Evolutionary conservation across 2,329 filamentous ascomycete species (phyloP).

Genomic region (Periconia sp.): DNA sequence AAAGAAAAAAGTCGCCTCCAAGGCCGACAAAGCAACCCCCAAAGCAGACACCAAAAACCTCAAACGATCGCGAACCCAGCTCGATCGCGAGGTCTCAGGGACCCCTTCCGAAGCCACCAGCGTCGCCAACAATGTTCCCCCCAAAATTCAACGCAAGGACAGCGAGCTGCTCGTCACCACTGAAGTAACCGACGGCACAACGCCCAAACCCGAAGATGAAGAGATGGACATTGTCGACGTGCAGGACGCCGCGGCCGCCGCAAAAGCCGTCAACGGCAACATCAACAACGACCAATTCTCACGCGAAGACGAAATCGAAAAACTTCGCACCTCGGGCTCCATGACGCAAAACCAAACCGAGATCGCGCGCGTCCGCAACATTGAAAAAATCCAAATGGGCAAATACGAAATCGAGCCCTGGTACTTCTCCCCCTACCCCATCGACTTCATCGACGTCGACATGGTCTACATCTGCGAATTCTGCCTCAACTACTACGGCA

Average conservation of each 20-base stretch:
- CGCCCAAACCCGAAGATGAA: conserved; percentile 54
- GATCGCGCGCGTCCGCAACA: conserved; percentile 91
- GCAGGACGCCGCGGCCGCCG: conserved; percentile 54
- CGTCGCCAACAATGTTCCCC: conserved; percentile 51
- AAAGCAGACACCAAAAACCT: conserved; percentile 50
- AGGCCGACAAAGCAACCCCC: conserved; percentile 43
- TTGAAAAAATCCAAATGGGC: conserved; percentile 93
- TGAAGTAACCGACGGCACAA: conserved; percentile 50
- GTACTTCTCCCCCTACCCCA: conserved; percentile 98
- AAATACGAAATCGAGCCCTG: conserved; percentile 90
- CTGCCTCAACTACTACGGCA: conserved; percentile 87
- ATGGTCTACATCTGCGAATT: conserved; percentile 97
- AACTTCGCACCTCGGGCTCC: conserved; percentile 87
- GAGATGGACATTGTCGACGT: conserved; percentile 56
- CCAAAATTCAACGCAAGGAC: conserved; percentile 56
- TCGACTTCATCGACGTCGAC: conserved; percentile 83
- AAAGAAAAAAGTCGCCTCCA: conserved; percentile 71
- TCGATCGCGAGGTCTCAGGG: conserved; percentile 58
- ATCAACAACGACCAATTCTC: conserved; percentile 56
- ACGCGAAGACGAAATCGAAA: conserved; percentile 92
- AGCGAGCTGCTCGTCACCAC: conserved; percentile 51
- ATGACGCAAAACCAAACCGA: conserved; percentile 99
- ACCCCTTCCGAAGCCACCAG: conserved; percentile 53
- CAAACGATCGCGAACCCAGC: conserved; percentile 50
- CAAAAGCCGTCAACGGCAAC: conserved; percentile 55